Percentiles rank a stretch among this genome's conserved stretches.
Evolutionary conservation across 129 eudicot species (phyloP).

Genomic region (Pseudognaphalium luteoalbum): DNA sequence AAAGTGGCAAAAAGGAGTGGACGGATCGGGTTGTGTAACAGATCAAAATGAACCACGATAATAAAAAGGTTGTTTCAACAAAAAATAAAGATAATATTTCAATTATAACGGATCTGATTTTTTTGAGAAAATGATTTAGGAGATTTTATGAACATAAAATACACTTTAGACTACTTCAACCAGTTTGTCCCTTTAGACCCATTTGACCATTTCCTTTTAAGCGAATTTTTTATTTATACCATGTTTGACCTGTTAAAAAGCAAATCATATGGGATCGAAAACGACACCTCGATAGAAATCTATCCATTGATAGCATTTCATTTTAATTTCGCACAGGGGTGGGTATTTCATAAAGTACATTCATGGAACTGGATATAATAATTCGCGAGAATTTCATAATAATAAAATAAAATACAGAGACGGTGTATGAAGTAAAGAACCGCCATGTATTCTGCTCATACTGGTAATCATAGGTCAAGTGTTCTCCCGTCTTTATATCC

Average conservation of each 20-base stretch:
- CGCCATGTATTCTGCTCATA: slow-evolving; percentile 38
- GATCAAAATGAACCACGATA: no score
- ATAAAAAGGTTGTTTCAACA: no score
- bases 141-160: background rate
- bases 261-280: background rate
- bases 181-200: background rate
- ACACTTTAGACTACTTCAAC: background rate
- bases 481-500: slow-evolving; percentile 86
- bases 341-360: slow-evolving; percentile 2
- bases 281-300: background rate
- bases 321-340: background rate
- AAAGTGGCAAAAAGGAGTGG: background rate
- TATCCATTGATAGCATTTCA: background rate
- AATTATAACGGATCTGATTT: background rate
- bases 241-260: background rate
- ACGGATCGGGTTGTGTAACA: no score
- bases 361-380: background rate
- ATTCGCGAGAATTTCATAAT: slow-evolving; percentile 18
- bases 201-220: background rate
- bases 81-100: background rate
- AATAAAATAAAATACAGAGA: background rate
- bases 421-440: slow-evolving; percentile 8
- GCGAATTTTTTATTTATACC: background rate
- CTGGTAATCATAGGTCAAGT: slow-evolving; percentile 96
- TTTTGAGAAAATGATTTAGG: background rate